Evolutionary conservation across 2,329 filamentous ascomycete species (phyloP), one percentile per base, ranked within the genome.

Genomic region (Xylariaceae sp.): DNA sequence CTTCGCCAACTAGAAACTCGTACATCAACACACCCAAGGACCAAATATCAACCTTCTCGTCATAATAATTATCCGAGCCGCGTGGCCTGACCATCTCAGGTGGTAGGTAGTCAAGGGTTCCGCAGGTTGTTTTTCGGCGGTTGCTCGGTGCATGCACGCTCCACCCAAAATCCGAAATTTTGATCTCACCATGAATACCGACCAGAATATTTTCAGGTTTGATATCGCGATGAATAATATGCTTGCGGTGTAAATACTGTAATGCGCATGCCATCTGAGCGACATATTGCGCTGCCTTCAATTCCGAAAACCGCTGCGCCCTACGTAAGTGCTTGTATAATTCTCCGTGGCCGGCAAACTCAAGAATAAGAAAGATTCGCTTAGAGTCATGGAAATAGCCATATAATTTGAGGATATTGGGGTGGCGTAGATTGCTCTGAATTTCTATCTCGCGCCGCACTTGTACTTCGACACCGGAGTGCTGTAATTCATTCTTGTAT

Each of bases 161-260:
- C 92, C 92, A 97, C 39, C 94, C 93, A 68, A 97, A 99, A 72
- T 99, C 93, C 3, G 91, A 94, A 66, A 99, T 91, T 75, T 97
- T 99, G 75, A 99, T 91, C 78, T 97, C 94, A 60, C 92, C 93
- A 69, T 97, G 92, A 50, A 96, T 91, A 7, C 94, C 93, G 20
- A 97, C 86, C 13, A 97, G 81, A 60, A 97, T 97, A 67, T 97
- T 97, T 75, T 97, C 92, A 1, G 92, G 92, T 77, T 97, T 97
- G 75, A 97, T 97, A 66, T 97, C 92, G 56, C 92, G 84, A 74
- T 97, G 92, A 77, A 97, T 97, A 63, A 97, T 89, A 71, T 97
- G 91, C 77, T 97, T 97, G 70, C 90, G 89, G 77, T 97, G 92
- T 33, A 97, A 81, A 68, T 97, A 97, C 61, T 87, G 86, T 63